phyloP scores from a whole-genome alignment of 345 rosid genomes.

The Mallotus nudiflorus region DNA sequence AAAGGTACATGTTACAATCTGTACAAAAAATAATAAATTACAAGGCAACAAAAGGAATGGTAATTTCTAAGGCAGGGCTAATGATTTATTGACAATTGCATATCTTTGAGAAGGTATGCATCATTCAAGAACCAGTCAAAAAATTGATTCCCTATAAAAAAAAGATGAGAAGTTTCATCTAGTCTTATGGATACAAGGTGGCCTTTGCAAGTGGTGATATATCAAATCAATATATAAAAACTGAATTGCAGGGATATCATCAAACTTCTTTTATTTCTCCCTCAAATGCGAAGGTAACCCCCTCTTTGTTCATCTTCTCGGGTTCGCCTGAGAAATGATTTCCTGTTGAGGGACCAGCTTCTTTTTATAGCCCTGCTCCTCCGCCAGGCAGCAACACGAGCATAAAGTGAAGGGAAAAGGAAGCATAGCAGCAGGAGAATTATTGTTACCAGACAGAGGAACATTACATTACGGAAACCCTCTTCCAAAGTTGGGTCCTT shows the following conservation, averaged over 20 bases:
- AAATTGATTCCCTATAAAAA: not conserved
- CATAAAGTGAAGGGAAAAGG: slow-evolving; percentile 60
- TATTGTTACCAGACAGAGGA: slow-evolving; percentile 63
- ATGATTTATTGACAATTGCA: not conserved
- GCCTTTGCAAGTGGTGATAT: not conserved
- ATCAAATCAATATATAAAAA: not conserved
- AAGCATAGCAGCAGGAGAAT: slow-evolving; percentile 62
- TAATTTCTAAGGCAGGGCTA: not conserved
- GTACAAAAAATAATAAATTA: slow-evolving; percentile 7
- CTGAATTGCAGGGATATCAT: not conserved
- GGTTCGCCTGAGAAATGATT: slow-evolving; percentile 60
- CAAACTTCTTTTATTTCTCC: not conserved
- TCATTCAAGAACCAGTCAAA: not conserved
- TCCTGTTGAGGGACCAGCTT: slow-evolving; percentile 76
- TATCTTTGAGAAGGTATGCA: not conserved
- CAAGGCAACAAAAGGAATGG: not conserved
- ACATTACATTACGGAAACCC: slow-evolving; percentile 87
- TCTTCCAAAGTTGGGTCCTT: slow-evolving; percentile 52
- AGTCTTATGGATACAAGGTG: not conserved
- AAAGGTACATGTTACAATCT: slow-evolving; percentile 1
- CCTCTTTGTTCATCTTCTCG: slow-evolving; percentile 46
- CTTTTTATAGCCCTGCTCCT: slow-evolving; percentile 46
- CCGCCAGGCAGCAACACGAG: slow-evolving; percentile 50
- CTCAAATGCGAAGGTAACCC: slow-evolving; percentile 79
- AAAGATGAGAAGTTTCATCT: not conserved